Base-by-base conservation (phyloP, 768 basidiomycete genomes). In the Kwoniella sp. region DNA sequence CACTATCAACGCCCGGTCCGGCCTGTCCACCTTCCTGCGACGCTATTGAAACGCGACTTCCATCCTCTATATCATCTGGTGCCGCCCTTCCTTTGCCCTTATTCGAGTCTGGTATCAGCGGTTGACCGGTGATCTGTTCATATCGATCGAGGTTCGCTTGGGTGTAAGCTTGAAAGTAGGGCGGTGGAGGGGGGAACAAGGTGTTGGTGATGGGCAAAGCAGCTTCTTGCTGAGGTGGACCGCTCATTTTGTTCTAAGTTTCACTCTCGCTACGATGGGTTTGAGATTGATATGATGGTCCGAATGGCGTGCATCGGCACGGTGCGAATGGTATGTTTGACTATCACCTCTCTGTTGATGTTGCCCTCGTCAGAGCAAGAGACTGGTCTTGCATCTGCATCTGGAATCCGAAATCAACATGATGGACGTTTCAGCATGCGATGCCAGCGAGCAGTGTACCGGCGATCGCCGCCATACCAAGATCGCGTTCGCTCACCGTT, bases 151-250 rank as follows among this genome's bases (percentile, higher is more conserved):
- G 26, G 50, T 71, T 62, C 15, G 34, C 56, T 25, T 67, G 55
- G 2, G 75, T 73, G 58, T 41, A 77, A 0, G 50, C 58, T 47
- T 68, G 72, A 53, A 68, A 77, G 63, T 67, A 73, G 12, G 61
- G 30, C 0, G 76, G 76, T 12, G 76, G 76, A 13, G 76, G 76
- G 0, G 76, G 76, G 53, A 74, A 77, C 52, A 77, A 67, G 4
- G 76, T 74, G 47, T 77, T 77, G 30, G 76, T 68, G 29, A 77
- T 70, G 29, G 68, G 71, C 15, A 63, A 29, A 22, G 55, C 48
- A 45, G 26, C 55, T 31, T 60, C 66, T 15, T 38, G 30, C 8
- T 55, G 37, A 1, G 57, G 48, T 23, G 51, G 50, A 22, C 48
- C 37, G 52, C 51, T 55, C 60, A 61, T 61, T 30, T 20, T 61